These are phyloP conservation scores for Parietaria judaica DNA, from an alignment of 306 rosid genomes.

Conservation along the genomic window DNA sequence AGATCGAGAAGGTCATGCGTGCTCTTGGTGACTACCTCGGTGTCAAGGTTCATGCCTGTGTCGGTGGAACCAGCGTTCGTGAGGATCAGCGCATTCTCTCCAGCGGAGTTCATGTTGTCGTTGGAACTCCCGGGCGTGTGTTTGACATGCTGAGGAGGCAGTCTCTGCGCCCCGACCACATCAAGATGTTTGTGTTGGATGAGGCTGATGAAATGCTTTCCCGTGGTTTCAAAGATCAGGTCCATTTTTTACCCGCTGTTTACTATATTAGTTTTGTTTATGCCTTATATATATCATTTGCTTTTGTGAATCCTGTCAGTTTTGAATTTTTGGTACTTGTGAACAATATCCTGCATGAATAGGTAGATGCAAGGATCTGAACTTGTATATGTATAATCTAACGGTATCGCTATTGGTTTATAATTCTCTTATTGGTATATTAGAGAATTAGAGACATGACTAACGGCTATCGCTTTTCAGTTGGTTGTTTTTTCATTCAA, in stretches of 20 bases:
- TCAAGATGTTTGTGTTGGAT: slow-evolving; percentile 78
- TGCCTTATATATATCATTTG: too few relatives aligned
- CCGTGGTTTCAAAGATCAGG: slow-evolving; percentile 80
- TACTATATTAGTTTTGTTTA: neutral
- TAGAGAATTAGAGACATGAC: too few relatives aligned
- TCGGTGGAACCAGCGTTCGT: slow-evolving; percentile 73
- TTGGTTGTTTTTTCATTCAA: too few relatives aligned
- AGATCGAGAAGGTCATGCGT: slow-evolving; percentile 84
- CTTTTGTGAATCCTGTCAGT: too few relatives aligned
- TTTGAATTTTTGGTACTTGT: too few relatives aligned
- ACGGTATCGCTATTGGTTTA: too few relatives aligned
- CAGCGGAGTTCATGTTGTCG: slow-evolving; percentile 72
- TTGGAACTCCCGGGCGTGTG: slow-evolving; percentile 81
- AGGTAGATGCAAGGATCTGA: too few relatives aligned
- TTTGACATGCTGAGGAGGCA: slow-evolving; percentile 75
- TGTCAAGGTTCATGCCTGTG: slow-evolving; percentile 78
- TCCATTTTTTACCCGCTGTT: slow-evolving; percentile 7
- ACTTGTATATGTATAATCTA: too few relatives aligned
- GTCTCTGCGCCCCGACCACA: slow-evolving; percentile 57
- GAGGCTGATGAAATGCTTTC: slow-evolving; percentile 89
- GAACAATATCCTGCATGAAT: too few relatives aligned
- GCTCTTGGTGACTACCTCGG: slow-evolving; percentile 80
- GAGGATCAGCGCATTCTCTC: slow-evolving; percentile 71
- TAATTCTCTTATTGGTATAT: too few relatives aligned
- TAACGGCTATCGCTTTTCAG: too few relatives aligned